Base-by-base conservation (phyloP, 202 grass and related monocot genomes). In the Musa balbisiana region DNA sequence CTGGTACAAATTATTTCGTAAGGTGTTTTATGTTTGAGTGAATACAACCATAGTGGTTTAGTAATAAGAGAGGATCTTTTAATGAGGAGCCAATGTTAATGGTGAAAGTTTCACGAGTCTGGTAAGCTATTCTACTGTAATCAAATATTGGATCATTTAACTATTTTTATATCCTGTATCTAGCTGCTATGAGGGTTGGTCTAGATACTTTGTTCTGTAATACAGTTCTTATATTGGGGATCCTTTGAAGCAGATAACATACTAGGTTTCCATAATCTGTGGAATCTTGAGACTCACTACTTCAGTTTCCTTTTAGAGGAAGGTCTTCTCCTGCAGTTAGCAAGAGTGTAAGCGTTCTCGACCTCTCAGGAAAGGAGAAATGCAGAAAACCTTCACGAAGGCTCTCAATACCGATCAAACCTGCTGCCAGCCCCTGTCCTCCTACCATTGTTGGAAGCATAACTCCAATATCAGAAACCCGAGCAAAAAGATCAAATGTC, bases 301-400 rank as follows among this genome's bases (percentile, higher is more conserved):
- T 67, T 60, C 49, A 77, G 51, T 65, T 65, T 24, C 13, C 52
- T 79, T 53, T 15, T 73, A 99, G 95, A 84, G 52, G 63, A 59
- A 90, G 86, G 14, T 78, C 78, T 52, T 25, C 85, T 84, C 85
- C 87, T 73, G 83, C 87, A 85, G 83, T 95, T 53, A 87, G 83
- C 69, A 93, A 82, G 82, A 95, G 96, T 43, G 74, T 93, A 24
- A 88, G 87, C 54, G 76, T 80, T 86, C 85, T 95, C 29, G 85
- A 88, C 78, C 62, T 95, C 59, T 85, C 87, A 3, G 76, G 75
- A 78, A 87, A 92, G 24, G 81, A 89, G 33, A 21, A 92, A 84
- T 69, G 16, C 88, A 55, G 78, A 54, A 99, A 87, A 52, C 96
- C 87, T 81, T 87, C 91, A 53, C 79, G 91, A 53, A 90, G 91